Percentiles rank a stretch among this genome's conserved stretches.
Conservation (phyloP, 768 basidiomycete genomes). For the Paxillus ammoniavirescens region DNA sequence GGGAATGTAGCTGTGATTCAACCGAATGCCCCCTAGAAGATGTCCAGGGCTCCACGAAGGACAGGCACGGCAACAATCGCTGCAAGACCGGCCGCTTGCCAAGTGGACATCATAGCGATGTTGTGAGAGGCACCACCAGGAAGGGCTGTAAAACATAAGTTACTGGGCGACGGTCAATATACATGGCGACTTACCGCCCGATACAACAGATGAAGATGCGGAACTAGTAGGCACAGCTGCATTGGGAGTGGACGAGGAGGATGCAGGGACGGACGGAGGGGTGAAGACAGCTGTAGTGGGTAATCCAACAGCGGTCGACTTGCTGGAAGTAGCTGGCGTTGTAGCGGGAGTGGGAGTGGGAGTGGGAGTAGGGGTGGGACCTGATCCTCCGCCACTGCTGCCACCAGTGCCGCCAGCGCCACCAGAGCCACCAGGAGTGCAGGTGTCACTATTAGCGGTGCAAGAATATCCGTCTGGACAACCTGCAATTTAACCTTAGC, state of each 20-base stretch:
- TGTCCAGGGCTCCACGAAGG: not conserved
- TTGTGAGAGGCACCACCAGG: conserved; percentile 7
- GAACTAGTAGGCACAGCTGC: not conserved
- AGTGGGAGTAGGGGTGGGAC: not conserved
- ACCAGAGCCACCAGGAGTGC: not conserved
- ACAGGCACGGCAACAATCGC: conserved; percentile 4
- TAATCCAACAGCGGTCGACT: not conserved
- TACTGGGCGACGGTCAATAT: not conserved
- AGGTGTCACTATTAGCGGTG: conserved; percentile 2
- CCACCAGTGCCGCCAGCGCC: conserved; percentile 4
- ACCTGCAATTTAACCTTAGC: conserved; percentile 12
- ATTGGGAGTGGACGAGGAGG: not conserved
- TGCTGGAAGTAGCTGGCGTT: not conserved
- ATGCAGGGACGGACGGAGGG: not conserved
- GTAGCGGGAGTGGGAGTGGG: not conserved
- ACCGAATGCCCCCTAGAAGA: not conserved
- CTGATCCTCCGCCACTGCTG: not conserved
- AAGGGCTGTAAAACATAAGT: not conserved
- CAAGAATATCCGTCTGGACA: conserved; percentile 16
- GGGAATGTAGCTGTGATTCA: not conserved
- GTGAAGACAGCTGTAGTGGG: not conserved
- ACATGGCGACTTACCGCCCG: conserved; percentile 2
- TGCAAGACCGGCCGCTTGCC: conserved; percentile 6
- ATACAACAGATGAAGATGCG: not conserved
- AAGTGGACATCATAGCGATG: not conserved